These are phyloP conservation scores for Trichothecium roseum DNA, from an alignment of 2,329 filamentous ascomycete genomes.

Conservation along the genomic window DNA sequence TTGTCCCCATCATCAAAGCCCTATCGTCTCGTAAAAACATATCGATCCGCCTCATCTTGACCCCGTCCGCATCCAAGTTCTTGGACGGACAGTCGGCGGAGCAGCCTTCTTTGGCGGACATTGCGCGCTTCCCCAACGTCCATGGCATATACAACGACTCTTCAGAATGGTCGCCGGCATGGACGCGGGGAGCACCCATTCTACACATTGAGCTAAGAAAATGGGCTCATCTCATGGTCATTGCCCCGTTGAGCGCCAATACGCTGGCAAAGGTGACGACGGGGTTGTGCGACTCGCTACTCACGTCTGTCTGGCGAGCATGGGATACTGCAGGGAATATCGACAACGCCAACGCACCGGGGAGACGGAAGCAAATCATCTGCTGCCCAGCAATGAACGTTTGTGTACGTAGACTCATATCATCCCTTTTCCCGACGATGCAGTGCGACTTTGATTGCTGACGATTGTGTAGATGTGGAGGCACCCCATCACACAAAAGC, in stretches of 20 bases:
- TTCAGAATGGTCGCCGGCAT: conserved; percentile 75
- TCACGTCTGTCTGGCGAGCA: conserved; percentile 66
- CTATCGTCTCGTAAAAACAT: conserved; percentile 44
- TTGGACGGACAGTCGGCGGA: conserved; percentile 65
- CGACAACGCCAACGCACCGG: conserved; percentile 44
- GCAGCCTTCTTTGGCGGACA: conserved; percentile 56
- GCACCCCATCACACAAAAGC: conserved; percentile 69
- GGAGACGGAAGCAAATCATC: conserved; percentile 53
- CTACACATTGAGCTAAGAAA: conserved; percentile 82
- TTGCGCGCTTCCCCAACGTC: conserved; percentile 57
- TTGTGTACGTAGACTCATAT: neutral
- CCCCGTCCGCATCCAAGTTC: conserved; percentile 62
- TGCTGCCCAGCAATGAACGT: conserved; percentile 83
- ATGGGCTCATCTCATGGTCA: conserved; percentile 66
- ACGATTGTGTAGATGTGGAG: conserved; percentile 59
- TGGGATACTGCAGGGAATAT: conserved; percentile 57
- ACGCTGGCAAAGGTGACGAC: conserved; percentile 72
- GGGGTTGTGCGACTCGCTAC: conserved; percentile 68
- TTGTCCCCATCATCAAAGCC: conserved; percentile 53
- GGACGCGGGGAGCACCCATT: conserved; percentile 69
- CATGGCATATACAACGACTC: conserved; percentile 73
- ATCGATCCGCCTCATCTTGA: conserved; percentile 79
- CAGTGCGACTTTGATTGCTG: no score
- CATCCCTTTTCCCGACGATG: no score
- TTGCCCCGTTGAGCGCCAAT: conserved; percentile 78